Base-by-base conservation (phyloP, 2,329 filamentous ascomycete genomes). In the Pseudocercospora fuligena region DNA sequence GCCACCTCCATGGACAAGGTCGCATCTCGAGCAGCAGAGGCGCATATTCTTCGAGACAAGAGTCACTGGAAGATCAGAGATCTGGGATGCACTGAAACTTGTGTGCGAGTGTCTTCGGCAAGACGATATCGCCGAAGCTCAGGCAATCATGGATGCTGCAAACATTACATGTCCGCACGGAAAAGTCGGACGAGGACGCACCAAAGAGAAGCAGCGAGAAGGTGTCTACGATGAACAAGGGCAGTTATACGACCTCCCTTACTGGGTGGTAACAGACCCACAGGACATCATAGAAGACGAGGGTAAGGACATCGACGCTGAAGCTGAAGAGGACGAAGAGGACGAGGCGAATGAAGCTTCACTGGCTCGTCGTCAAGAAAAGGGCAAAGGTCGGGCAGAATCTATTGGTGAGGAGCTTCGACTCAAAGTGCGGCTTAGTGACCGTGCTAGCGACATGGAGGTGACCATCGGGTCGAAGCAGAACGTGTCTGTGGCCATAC, bases 41-140 rank as follows among this genome's bases (percentile, higher is more conserved):
- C 82, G 81, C 58, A 93, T 93, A 68, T 97, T 96, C 83, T 98
- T 97, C 79, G 93, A 97, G 68, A 97, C 94, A 1, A 84, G 93
- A 56, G 92, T 96, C 16, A 91, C 90, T 0, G 93, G 93, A 1
- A 85, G 88, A 3, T 75, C 85, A 4, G 92, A 97, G 78, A 86
- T 95, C 27, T 98, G 94, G 94, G 88, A 88, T 72, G 90, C 92
- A 0, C 79, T 97, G 14, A 85, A 86, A 54, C 82, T 88, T 0
- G 90, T 89, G 0, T 83, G 93, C 19, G 86, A 91, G 67, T 81
- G 92, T 6, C 78, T 97, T 68, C 90, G 90, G 81, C 73, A 76
- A 0, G 83, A 81, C 0, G 76, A 82, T 31, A 71, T 83, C 43
- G 76, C 75, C 36, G 79, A 80, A 56, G 94, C 94, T 6, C 93